Evolutionary conservation across 1,284 basidiomycete genomes (phyloP).

Genomic region (Anthracocystis walkeri): DNA sequence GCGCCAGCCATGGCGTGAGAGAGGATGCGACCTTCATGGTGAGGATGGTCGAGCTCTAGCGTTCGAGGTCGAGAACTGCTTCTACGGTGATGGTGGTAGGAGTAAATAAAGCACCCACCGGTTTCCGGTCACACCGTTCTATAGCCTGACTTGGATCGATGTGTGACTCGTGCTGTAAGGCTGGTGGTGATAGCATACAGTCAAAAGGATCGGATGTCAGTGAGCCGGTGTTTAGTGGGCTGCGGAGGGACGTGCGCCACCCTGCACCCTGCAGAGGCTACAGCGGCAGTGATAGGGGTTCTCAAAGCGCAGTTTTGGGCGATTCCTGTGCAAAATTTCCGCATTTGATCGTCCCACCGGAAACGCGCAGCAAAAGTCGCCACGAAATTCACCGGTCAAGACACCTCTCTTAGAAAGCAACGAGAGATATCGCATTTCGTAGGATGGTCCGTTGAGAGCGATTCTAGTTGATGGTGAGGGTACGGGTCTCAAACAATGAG

Average conservation of each 20-base stretch:
- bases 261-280: slow-evolving; percentile 9
- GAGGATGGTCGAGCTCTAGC: too few species aligned
- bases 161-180: neutral
- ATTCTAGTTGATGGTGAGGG: too few species aligned
- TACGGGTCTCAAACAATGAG: too few species aligned
- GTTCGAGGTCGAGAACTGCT: neutral
- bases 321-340: slow-evolving; percentile 2
- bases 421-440: neutral
- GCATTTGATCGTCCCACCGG: neutral
- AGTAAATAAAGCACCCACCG: neutral
- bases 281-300: slow-evolving; percentile 1
- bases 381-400: slow-evolving; percentile 25
- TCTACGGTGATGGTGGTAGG: neutral
- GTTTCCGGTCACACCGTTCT: neutral
- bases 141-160: neutral
- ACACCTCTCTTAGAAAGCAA: slow-evolving; percentile 5
- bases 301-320: neutral
- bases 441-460: neutral
- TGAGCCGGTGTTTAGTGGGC: slow-evolving; percentile 5
- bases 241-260: slow-evolving; percentile 14
- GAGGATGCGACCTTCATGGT: slow-evolving; percentile 33
- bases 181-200: slow-evolving; percentile 1
- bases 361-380: neutral
- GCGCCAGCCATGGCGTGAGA: slow-evolving; percentile 31
- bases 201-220: slow-evolving; percentile 5